Evolutionary conservation across 306 rosid species (phyloP).

Genomic region (Psophocarpus tetragonolobus): DNA sequence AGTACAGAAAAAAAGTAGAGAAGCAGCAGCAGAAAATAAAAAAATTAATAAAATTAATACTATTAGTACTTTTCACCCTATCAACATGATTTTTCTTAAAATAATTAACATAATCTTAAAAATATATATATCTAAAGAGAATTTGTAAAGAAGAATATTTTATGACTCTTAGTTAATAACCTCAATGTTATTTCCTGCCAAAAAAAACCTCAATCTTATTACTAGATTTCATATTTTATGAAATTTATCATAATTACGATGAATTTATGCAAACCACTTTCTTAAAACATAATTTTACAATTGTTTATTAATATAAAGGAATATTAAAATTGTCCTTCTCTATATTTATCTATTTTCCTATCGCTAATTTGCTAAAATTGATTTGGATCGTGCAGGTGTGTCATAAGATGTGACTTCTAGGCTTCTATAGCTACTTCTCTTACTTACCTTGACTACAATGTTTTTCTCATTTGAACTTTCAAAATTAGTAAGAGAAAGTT

Average conservation of each 20-base stretch:
- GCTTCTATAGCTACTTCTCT: not conserved
- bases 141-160: too few species aligned
- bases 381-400: not conserved
- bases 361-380: not conserved
- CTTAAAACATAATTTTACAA: not conserved
- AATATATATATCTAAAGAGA: too few species aligned
- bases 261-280: not conserved
- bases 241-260: not conserved
- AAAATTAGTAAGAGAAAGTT: not conserved
- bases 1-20: too few species aligned
- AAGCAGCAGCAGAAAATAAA: too few species aligned
- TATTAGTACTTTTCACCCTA: not conserved
- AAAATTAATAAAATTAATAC: not conserved
- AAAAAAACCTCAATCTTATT: not conserved
- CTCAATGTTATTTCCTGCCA: not conserved
- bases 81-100: not conserved
- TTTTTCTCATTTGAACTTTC: not conserved
- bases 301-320: not conserved
- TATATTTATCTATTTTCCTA: too few species aligned
- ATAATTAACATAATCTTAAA: not conserved
- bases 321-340: not conserved
- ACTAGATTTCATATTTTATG: not conserved
- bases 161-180: not conserved
- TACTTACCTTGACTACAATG: not conserved
- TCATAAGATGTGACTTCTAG: not conserved